Evolutionary conservation across 2,329 filamentous ascomycete species (phyloP).

Genomic region (Ceratocystis destructans): DNA sequence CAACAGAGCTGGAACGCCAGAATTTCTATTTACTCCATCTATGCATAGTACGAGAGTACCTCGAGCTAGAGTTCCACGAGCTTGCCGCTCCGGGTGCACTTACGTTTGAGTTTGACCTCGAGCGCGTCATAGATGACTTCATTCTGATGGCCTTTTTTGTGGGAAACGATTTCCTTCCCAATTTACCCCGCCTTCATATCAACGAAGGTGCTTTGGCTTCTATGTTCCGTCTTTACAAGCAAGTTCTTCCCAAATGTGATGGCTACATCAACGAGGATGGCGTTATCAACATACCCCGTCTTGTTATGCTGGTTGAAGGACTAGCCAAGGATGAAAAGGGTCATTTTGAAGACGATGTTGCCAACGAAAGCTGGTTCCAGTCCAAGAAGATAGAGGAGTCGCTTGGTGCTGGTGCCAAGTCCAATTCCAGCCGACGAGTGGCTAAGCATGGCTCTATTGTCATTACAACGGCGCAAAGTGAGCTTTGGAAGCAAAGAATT

Average conservation of each 20-base stretch:
- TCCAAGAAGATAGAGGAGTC: conserved; percentile 39
- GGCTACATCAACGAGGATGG: conserved; percentile 96
- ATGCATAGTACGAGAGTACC: conserved; percentile 91
- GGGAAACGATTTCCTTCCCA: conserved; percentile 96
- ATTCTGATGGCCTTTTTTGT: conserved; percentile 99
- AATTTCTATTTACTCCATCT: conserved; percentile 97
- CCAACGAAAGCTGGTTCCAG: conserved; percentile 83
- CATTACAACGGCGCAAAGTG: conserved; percentile 67
- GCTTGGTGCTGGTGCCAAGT: conserved; percentile 41
- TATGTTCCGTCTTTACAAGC: conserved; percentile 97
- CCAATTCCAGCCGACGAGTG: conserved; percentile 24
- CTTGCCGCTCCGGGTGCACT: conserved; percentile 60
- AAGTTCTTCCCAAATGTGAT: conserved; percentile 69
- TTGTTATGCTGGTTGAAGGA: conserved; percentile 66
- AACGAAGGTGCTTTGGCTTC: conserved; percentile 93
- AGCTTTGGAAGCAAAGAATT: conserved; percentile 65
- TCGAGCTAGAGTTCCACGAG: conserved; percentile 94
- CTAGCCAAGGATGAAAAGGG: conserved; percentile 77
- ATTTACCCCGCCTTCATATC: conserved; percentile 90
- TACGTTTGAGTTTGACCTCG: conserved; percentile 76
- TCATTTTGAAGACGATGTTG: conserved; percentile 83
- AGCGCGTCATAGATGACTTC: conserved; percentile 96
- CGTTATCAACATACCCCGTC: conserved; percentile 71
- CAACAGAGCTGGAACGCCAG: conserved; percentile 93
- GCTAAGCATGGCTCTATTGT: conserved; percentile 49